Percentiles rank a stretch among this genome's conserved stretches.
Conservation (phyloP, 257 asterid species). For the Lycium barbarum region DNA sequence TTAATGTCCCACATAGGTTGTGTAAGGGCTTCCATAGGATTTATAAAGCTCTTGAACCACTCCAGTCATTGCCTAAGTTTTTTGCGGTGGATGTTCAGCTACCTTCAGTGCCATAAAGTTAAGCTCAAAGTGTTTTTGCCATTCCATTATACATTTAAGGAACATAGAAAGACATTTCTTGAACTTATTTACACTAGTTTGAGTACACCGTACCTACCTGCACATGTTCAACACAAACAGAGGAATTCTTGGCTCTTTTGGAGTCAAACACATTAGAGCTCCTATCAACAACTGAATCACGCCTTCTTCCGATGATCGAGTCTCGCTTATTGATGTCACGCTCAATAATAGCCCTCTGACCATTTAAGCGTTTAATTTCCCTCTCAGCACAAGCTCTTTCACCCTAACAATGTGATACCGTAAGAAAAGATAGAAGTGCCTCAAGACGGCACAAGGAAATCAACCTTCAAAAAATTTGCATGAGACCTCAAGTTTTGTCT, state of each 20-base stretch:
- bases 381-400: constrained; percentile 88
- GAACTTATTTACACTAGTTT: constrained; percentile 16
- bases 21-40: constrained; percentile 17
- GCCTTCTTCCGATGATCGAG: constrained; percentile 66
- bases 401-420: constrained; percentile 57
- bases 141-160: background rate
- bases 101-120: constrained; percentile 20
- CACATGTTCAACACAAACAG: constrained; percentile 53
- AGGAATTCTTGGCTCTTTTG: constrained; percentile 58
- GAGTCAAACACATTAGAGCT: constrained; percentile 67
- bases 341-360: constrained; percentile 81
- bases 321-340: constrained; percentile 87
- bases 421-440: constrained; percentile 25
- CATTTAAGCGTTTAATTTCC: constrained; percentile 73
- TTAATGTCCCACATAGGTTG: background rate
- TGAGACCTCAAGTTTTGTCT: constrained; percentile 92
- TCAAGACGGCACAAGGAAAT: constrained; percentile 33
- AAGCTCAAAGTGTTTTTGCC: background rate
- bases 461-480: constrained; percentile 27
- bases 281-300: constrained; percentile 66
- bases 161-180: background rate
- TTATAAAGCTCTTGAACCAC: constrained; percentile 1
- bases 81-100: background rate
- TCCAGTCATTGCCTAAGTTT: background rate
- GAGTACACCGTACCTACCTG: constrained; percentile 44